Evolutionary conservation across 495 filamentous ascomycete species (phyloP).

Genomic region (Penicillium malachiteum): DNA sequence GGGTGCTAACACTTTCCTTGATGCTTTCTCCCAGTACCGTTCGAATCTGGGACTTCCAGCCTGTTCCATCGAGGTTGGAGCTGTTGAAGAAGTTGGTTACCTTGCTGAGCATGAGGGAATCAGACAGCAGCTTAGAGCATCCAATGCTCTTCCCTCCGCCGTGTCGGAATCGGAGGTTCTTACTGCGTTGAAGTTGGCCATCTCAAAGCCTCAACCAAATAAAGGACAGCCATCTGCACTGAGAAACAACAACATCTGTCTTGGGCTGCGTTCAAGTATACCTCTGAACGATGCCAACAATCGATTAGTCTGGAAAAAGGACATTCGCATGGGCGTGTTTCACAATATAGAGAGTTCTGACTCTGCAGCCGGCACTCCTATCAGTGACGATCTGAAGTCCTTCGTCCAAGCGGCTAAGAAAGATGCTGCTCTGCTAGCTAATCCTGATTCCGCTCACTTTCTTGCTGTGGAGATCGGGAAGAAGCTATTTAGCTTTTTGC

Average conservation of each 20-base stretch:
- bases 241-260: conserved; percentile 1
- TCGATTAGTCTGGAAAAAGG: conserved; percentile 22
- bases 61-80: background rate
- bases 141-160: background rate
- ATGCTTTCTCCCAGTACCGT: conserved; percentile 34
- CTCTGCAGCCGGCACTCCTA: background rate
- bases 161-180: background rate
- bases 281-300: conserved; percentile 10
- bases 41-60: conserved; percentile 26
- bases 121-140: conserved; percentile 5
- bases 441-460: conserved; percentile 25
- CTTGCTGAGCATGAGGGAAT: conserved; percentile 18
- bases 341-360: conserved; percentile 15
- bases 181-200: background rate
- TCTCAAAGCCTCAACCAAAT: background rate
- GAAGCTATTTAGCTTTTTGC: conserved; percentile 29
- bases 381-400: conserved; percentile 3
- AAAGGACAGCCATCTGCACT: background rate
- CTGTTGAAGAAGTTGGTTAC: conserved; percentile 37
- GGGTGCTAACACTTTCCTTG: conserved; percentile 34
- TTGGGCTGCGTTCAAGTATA: conserved; percentile 6
- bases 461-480: conserved; percentile 48
- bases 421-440: conserved; percentile 2
- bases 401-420: conserved; percentile 13
- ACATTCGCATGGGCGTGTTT: conserved; percentile 26